Evolutionary conservation across 306 rosid species (phyloP), one percentile per base, ranked within the genome.

Genomic region (Argentina anserina): DNA sequence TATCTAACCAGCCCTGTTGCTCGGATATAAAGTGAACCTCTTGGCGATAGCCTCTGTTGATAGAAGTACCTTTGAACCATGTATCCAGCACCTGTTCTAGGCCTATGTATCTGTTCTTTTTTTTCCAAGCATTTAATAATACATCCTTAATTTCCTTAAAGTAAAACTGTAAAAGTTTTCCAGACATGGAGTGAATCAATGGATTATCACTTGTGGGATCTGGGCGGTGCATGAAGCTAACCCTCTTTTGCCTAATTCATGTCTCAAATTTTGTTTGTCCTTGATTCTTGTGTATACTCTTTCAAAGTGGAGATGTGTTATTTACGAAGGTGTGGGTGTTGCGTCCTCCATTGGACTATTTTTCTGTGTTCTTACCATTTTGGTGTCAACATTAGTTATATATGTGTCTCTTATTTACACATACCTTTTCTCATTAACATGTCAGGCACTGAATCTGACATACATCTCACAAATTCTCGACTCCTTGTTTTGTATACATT

Each of bases 41-140:
- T 55, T 33, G 13, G 31, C 36, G 12, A 39, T 39, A 71, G 55
- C 31, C 52, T 25, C 39, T 41, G 33, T 21, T n/a, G 62, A 13
- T 46, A 29, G 73, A 7, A 29, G 59, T 15, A 69, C 43, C 43
- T 33, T 69, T 49, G 60, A 69, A 69, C 60, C 63, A 26, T 50
- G 36, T 14, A 14, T 46, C n/a, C 42, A 26, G 26, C 43, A 34
- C 23, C 9, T 46, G 59, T 46, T 34, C n/a, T 31, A 18, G 41
- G 59, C 62, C 50, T 29, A 34, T 7, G 23, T 69, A n/a, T 69
- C 34, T 50, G 73, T 50, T 9, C n/a, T n/a, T n/a, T n/a, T n/a
- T n/a, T n/a, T n/a, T n/a, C n/a, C n/a, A n/a, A n/a, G n/a, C n/a
- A n/a, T n/a, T n/a, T n/a, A n/a, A n/a, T n/a, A n/a, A n/a, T n/a